Evolutionary conservation across 164 flowering plant species (phyloP), one percentile per base, ranked within the genome.

Genomic region (Piper betle): DNA sequence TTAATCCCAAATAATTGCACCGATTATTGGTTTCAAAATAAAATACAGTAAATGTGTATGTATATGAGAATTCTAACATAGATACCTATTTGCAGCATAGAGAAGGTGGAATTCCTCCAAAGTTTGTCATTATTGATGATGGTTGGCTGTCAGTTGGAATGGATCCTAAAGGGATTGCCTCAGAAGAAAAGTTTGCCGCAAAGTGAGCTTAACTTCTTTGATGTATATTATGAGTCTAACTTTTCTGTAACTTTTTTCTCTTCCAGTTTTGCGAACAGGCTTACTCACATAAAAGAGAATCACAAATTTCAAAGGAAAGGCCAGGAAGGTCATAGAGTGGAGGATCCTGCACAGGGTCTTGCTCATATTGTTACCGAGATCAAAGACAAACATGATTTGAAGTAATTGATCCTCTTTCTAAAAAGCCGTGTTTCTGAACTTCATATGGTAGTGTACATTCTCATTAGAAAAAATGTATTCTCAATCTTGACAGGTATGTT

Each of bases 81-180:
- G 56, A 18, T 41, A 37, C 3, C 11, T 62, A 64, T 42, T 64
- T 72, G 65, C 85, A 87, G 97, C 72, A 66, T 86, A 9, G 72
- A 82, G 71, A 71, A 69, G 97, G 94, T 55, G 94, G 94, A 52
- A 72, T 75, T 68, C 76, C 85, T 13, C 92, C 95, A 18, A 90
- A 82, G 70, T 90, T 90, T 69, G 78, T 90, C 48, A 87, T 90
- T 38, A 84, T 90, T 57, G 97, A 90, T 65, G 97, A 90, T 72
- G 96, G 97, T 5, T 91, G 97, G 97, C 96, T 88, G 74, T 81
- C 88, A 5, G 87, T 88, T 55, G 81, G 72, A 5, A 84, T 81
- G 93, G 97, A 87, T 77, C 68, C 79, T 13, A 62, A 58, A 55
- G 69, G 81, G 39, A 53, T 67, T 58, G 78, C 74, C 62, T 62